A percentile compares a stretch with the other conserved stretches of the same genome.
These are phyloP conservation scores for Eremothecium sinecaudum DNA, from an alignment of 1,139 yeast genomes.

Conservation along the genomic window DNA sequence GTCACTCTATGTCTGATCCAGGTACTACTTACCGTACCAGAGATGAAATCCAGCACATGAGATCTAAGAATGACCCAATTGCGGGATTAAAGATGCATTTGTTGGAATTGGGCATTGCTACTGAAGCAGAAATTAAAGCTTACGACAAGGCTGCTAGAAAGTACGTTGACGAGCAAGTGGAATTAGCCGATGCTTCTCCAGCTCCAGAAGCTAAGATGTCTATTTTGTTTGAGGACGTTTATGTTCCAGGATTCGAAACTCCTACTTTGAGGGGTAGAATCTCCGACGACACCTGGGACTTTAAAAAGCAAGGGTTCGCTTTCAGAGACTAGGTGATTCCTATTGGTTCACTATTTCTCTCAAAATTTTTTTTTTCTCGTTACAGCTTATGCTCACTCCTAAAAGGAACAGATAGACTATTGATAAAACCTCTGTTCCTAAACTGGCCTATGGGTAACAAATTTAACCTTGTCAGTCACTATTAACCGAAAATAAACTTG, in stretches of 20 bases:
- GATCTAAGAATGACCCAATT: constrained; percentile 96
- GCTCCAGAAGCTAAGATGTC: constrained; percentile 95
- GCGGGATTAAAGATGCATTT: constrained; percentile 87
- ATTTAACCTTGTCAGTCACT: too few species aligned
- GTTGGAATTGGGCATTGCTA: constrained; percentile 72
- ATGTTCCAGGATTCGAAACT: constrained; percentile 88
- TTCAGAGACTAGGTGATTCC: constrained; percentile 18
- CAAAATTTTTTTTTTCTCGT: too few species aligned
- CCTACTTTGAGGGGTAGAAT: constrained; percentile 94
- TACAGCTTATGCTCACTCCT: too few species aligned
- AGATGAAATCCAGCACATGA: constrained; percentile 99
- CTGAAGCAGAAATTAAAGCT: constrained; percentile 88
- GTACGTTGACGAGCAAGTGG: constrained; percentile 88
- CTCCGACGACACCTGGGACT: constrained; percentile 87
- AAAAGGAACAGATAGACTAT: too few species aligned
- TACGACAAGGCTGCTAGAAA: constrained; percentile 95
- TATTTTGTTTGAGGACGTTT: constrained; percentile 91
- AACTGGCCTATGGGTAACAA: too few species aligned
- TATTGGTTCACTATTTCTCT: too few species aligned
- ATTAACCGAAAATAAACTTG: too few species aligned
- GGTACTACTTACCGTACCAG: constrained; percentile 99
- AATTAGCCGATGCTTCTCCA: constrained; percentile 86
- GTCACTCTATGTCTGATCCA: constrained; percentile 99
- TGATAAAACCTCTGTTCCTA: too few species aligned
- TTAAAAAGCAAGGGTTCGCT: constrained; percentile 61